Conservation (phyloP, 805 yeast genomes). For the Candida suzukii region DNA sequence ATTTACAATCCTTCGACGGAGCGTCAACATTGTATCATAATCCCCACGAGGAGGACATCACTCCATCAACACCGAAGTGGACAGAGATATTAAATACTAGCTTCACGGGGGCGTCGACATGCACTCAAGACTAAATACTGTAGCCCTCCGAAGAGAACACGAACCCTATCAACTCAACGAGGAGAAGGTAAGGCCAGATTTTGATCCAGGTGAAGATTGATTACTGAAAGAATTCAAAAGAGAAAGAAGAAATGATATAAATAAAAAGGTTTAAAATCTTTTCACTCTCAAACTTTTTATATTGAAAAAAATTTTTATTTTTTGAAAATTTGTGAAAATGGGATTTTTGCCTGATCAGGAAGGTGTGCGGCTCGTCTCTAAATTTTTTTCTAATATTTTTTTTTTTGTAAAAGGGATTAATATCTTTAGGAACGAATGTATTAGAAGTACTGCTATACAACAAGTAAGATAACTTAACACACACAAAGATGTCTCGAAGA, state of each 20-base stretch:
- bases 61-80: constrained; percentile 24
- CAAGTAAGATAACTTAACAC: not conserved
- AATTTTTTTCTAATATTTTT: no score
- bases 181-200: constrained; percentile 13
- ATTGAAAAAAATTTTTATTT: constrained; percentile 2
- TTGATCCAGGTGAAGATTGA: constrained; percentile 35
- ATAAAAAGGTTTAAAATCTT: not conserved
- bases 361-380: no score
- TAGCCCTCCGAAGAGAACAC: constrained; percentile 16
- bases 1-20: constrained; percentile 97
- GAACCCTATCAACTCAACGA: constrained; percentile 11
- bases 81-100: constrained; percentile 23
- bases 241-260: not conserved
- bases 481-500: constrained; percentile 25
- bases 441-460: no score
- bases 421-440: no score
- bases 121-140: constrained; percentile 22
- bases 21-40: constrained; percentile 69
- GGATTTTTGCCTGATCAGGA: not conserved
- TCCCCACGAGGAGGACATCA: constrained; percentile 7
- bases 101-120: constrained; percentile 30
- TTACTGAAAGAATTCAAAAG: constrained; percentile 8
- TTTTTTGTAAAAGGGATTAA: no score
- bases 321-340: not conserved
- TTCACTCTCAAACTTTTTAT: no score